phyloP scores from a whole-genome alignment of 345 rosid genomes.

The Populus tremula region DNA sequence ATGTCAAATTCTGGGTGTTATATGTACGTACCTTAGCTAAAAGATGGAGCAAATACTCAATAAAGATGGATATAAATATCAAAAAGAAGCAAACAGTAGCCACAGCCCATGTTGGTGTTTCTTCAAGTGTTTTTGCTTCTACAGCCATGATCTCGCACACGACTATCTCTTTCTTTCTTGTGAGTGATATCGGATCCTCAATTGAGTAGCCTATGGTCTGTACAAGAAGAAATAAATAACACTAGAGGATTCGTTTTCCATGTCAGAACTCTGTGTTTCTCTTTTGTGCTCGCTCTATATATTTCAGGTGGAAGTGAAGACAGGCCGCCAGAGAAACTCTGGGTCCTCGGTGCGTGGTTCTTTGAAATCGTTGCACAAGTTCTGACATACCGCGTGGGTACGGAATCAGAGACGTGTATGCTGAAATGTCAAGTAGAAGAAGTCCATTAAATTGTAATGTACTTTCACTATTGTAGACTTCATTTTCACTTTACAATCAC shows the following conservation, averaged over 20 bases:
- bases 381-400: background rate
- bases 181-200: background rate
- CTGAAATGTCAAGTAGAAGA: background rate
- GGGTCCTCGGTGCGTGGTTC: background rate
- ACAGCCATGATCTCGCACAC: slow-evolving; percentile 10
- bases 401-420: slow-evolving; percentile 10
- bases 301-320: background rate
- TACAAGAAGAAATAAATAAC: background rate
- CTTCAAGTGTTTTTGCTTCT: slow-evolving; percentile 41
- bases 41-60: slow-evolving; percentile 58
- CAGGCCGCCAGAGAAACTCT: background rate
- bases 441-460: too few relatives aligned
- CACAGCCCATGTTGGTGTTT: slow-evolving; percentile 85
- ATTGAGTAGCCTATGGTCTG: background rate
- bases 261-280: background rate
- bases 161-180: background rate
- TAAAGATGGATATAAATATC: slow-evolving; percentile 47
- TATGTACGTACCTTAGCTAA: slow-evolving; percentile 40
- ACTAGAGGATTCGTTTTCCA: background rate
- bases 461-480: too few relatives aligned
- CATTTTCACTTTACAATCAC: too few relatives aligned
- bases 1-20: background rate
- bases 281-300: background rate
- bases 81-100: slow-evolving; percentile 72
- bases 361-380: background rate